These are phyloP conservation scores for Colletotrichum simmondsii DNA, from an alignment of 2,329 filamentous ascomycete genomes.

Conservation along the genomic window DNA sequence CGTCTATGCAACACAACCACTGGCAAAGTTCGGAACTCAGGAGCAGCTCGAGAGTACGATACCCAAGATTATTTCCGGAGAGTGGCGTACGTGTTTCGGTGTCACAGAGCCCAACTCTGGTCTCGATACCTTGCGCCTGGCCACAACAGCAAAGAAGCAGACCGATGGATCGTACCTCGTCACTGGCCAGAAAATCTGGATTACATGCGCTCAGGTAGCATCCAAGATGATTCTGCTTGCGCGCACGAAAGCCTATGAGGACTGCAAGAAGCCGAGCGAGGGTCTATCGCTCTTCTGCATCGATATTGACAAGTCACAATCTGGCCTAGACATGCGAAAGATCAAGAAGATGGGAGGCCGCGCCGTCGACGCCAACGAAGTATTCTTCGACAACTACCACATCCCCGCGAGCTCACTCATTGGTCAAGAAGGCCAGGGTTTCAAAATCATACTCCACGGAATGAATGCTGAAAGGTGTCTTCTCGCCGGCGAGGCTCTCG, in stretches of 20 bases:
- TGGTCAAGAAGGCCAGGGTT: constrained; percentile 79
- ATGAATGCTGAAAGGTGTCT: constrained; percentile 85
- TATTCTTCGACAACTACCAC: constrained; percentile 85
- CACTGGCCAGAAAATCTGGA: constrained; percentile 89
- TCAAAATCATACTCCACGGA: constrained; percentile 81
- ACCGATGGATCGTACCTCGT: constrained; percentile 71
- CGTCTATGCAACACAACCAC: constrained; percentile 80
- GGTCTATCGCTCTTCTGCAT: constrained; percentile 86
- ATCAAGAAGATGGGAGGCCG: constrained; percentile 90
- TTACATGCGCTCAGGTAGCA: constrained; percentile 85
- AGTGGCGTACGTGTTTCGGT: constrained; percentile 81
- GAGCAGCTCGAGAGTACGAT: constrained; percentile 73
- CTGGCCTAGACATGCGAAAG: constrained; percentile 72
- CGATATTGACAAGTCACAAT: constrained; percentile 70
- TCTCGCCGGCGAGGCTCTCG: constrained; percentile 82
- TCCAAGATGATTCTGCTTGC: constrained; percentile 86
- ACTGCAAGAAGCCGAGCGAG: constrained; percentile 76
- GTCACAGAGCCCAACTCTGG: constrained; percentile 88
- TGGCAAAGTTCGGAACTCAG: constrained; percentile 77
- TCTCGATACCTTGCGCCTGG: constrained; percentile 79
- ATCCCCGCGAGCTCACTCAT: constrained; percentile 74
- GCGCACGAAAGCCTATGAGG: constrained; percentile 76
- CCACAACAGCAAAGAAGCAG: constrained; percentile 69
- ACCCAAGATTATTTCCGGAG: constrained; percentile 77
- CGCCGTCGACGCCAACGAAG: constrained; percentile 86